Evolutionary conservation across 1,284 basidiomycete genomes (phyloP).

Genomic region (Volvariella surrecta): DNA sequence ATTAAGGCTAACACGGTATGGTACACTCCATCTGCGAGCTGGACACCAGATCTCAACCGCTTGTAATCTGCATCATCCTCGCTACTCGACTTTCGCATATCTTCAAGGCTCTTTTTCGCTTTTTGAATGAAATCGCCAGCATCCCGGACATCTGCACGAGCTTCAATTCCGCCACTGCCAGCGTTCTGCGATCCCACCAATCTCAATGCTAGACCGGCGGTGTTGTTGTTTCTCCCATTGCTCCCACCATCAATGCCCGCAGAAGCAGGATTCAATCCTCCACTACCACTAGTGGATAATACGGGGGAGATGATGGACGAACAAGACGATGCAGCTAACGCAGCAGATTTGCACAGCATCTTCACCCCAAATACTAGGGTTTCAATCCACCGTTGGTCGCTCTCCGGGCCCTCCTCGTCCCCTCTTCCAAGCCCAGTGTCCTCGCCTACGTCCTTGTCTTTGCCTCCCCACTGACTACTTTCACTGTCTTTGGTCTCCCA

Average conservation of each 20-base stretch:
- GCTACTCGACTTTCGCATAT: constrained; percentile 11
- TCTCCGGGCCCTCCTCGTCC: constrained; percentile 30
- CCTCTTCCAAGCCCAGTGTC: background rate
- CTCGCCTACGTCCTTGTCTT: background rate
- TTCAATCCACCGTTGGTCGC: constrained; percentile 60
- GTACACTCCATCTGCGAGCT: constrained; percentile 64
- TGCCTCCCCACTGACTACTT: constrained; percentile 16
- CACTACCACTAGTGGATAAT: background rate
- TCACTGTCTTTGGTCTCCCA: constrained; percentile 42
- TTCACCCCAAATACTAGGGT: constrained; percentile 63
- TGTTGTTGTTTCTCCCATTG: background rate
- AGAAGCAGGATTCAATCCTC: background rate
- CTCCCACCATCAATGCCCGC: background rate
- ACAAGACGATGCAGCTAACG: background rate
- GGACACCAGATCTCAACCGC: constrained; percentile 43
- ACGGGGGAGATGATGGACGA: background rate
- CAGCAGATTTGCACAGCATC: constrained; percentile 50
- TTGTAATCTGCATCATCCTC: constrained; percentile 38
- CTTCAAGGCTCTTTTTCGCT: constrained; percentile 31
- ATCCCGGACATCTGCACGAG: constrained; percentile 39
- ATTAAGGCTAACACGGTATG: constrained; percentile 49
- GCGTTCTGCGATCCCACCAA: constrained; percentile 21
- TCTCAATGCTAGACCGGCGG: background rate
- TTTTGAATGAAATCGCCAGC: constrained; percentile 49
- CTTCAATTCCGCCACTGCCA: constrained; percentile 29